Base-by-base conservation (phyloP, 306 rosid species). In the Prunus campanulata region DNA sequence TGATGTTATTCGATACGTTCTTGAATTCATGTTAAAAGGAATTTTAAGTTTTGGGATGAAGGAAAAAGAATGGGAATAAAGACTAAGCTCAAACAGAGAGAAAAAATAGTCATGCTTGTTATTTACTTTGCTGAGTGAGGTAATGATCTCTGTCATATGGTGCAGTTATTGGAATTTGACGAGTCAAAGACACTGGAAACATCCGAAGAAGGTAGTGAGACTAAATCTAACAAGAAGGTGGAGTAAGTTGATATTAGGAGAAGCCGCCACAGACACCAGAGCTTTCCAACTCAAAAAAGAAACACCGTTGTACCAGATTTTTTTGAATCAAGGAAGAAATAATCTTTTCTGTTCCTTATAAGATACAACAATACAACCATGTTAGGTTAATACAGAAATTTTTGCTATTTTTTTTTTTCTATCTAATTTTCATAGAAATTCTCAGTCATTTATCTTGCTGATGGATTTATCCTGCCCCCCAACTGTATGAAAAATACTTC, bases 111-210 rank as follows among this genome's bases (percentile, higher is more conserved):
- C 10, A 1, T 12, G 66, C 27, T 6, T 12, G 65, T 12, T n/a
- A 5, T 15, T 25, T 25, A 13, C 18, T 25, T 60, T 12, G 13
- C 66, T 60, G 32, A 60, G 42, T 27, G 20, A 48, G 57, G 13
- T 46, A 11, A 6, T 19, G 19, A 67, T 44, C 70, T 68, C 22
- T 69, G 77, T 71, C 71, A 27, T 82, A 55, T 67, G 11, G 35
- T 70, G 83, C 88, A 92, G 99, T 77, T 96, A 83, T 80, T 96
- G 88, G 99, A 86, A 71, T 96, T 96, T 47, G 96, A 92, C 66
- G 99, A 96, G 88, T 91, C 97, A 9, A 96, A 89, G 85, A 68
- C 79, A 3, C 78, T 85, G 2, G n/a, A 46, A 60, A 68, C 89
- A 73, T 80, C 93, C 54, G 57, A 90, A 79, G 96, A 83, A 70